These are phyloP conservation scores for Fragaria vesca DNA, from an alignment of 306 rosid genomes.

Conservation along the genomic window DNA sequence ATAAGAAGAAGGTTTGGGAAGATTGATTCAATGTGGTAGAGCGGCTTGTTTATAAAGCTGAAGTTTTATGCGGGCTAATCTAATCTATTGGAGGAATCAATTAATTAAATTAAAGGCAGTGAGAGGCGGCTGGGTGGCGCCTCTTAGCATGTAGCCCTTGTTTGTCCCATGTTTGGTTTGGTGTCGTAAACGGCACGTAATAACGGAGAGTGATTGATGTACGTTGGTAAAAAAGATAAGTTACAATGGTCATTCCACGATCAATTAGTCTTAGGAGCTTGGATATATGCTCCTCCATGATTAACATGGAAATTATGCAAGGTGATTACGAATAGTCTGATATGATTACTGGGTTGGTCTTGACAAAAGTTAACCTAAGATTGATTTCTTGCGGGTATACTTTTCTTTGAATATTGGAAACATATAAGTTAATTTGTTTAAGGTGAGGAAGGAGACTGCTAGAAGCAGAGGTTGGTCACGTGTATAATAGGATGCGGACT, in stretches of 20 bases:
- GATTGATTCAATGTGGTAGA: background rate
- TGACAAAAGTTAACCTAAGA: slow-evolving; percentile 15
- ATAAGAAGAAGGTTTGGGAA: background rate
- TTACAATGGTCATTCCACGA: slow-evolving; percentile 3
- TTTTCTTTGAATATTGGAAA: slow-evolving; percentile 23
- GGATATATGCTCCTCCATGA: no score
- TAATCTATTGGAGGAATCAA: background rate
- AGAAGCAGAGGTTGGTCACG: background rate
- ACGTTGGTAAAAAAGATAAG: background rate
- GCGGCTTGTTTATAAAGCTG: background rate
- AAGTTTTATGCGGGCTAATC: background rate
- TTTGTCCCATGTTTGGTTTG: slow-evolving; percentile 19
- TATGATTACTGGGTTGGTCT: slow-evolving; percentile 16
- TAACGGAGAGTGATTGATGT: slow-evolving; percentile 2
- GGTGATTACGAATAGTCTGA: background rate
- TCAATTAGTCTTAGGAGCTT: background rate
- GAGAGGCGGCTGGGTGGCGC: slow-evolving; percentile 32
- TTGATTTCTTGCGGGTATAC: slow-evolving; percentile 29
- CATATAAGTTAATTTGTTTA: background rate
- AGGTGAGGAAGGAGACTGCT: background rate
- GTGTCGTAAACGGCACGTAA: slow-evolving; percentile 46
- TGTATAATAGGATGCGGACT: background rate
- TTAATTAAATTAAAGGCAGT: background rate
- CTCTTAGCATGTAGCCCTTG: background rate
- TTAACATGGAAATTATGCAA: background rate